phyloP scores from a whole-genome alignment of 495 filamentous ascomycete species.

The Monascus purpureus region DNA sequence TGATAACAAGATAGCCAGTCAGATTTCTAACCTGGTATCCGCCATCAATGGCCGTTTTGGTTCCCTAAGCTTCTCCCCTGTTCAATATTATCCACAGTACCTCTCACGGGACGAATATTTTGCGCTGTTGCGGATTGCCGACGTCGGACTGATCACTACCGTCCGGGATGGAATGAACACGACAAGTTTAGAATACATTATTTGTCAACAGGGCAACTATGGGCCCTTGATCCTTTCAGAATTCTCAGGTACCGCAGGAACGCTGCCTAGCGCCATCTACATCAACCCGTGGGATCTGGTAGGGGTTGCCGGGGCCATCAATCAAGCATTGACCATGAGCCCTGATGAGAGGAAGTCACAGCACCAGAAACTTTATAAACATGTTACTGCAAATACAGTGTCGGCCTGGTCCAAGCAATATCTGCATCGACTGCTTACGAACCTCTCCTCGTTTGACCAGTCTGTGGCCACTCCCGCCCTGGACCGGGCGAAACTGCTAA shows the following conservation, averaged over 20 bases:
- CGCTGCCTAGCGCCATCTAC: conserved; percentile 69
- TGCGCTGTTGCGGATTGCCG: conserved; percentile 70
- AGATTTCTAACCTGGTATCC: conserved; percentile 75
- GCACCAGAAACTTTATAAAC: conserved; percentile 50
- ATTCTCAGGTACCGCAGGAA: conserved; percentile 87
- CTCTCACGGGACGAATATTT: conserved; percentile 79
- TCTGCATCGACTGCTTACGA: conserved; percentile 58
- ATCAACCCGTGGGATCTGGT: conserved; percentile 88
- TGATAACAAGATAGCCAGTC: conserved; percentile 58
- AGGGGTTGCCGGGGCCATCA: conserved; percentile 67
- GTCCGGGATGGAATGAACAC: conserved; percentile 96
- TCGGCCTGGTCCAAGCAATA: conserved; percentile 70
- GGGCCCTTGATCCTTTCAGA: conserved; percentile 86
- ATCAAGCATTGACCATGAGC: conserved; percentile 62
- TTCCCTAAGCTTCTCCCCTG: conserved; percentile 69
- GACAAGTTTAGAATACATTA: conserved; percentile 81
- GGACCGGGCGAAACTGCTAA: conserved; percentile 53
- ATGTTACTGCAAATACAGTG: conserved; percentile 72
- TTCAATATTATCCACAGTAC: conserved; percentile 88
- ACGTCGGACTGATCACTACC: conserved; percentile 82
- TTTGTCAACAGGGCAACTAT: conserved; percentile 73
- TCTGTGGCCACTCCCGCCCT: conserved; percentile 67
- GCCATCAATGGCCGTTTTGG: conserved; percentile 85
- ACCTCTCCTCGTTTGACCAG: conserved; percentile 61
- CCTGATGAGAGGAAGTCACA: conserved; percentile 39